Evolutionary conservation across 495 filamentous ascomycete genomes (phyloP).

Genomic region (Pseudoneurospora amorphoporcata): DNA sequence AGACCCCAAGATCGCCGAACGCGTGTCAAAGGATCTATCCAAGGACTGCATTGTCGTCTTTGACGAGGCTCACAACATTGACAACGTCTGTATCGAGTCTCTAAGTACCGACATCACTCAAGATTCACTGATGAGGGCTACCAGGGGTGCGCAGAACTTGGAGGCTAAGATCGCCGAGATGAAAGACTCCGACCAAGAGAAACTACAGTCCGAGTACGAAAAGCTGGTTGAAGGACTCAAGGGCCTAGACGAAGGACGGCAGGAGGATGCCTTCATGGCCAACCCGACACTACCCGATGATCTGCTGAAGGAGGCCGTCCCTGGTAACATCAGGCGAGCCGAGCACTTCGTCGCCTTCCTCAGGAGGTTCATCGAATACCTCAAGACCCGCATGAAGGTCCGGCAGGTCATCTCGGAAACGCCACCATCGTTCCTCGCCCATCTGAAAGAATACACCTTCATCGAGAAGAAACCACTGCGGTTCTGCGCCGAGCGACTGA

Average conservation of each 20-base stretch:
- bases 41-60: constrained; percentile 99
- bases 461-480: constrained; percentile 94
- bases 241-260: constrained; percentile 73
- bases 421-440: constrained; percentile 82
- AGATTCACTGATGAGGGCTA: constrained; percentile 81
- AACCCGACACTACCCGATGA: constrained; percentile 80
- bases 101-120: constrained; percentile 94
- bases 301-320: constrained; percentile 83
- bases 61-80: constrained; percentile 98
- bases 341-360: constrained; percentile 96
- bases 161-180: constrained; percentile 86
- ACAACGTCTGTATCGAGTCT: constrained; percentile 98
- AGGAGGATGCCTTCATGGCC: constrained; percentile 94
- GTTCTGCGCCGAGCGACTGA: constrained; percentile 92
- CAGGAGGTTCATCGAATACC: constrained; percentile 93
- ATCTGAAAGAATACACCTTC: constrained; percentile 90
- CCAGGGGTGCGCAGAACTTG: constrained; percentile 78
- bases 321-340: constrained; percentile 89
- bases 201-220: constrained; percentile 88
- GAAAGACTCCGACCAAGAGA: constrained; percentile 82
- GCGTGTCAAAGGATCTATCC: constrained; percentile 90
- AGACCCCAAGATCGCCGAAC: constrained; percentile 95
- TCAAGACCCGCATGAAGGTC: constrained; percentile 98
- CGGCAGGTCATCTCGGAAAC: constrained; percentile 95
- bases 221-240: constrained; percentile 91